Evolutionary conservation across 2,329 filamentous ascomycete species (phyloP), one percentile per base, ranked within the genome.

Genomic region (Colletotrichum somersetense): DNA sequence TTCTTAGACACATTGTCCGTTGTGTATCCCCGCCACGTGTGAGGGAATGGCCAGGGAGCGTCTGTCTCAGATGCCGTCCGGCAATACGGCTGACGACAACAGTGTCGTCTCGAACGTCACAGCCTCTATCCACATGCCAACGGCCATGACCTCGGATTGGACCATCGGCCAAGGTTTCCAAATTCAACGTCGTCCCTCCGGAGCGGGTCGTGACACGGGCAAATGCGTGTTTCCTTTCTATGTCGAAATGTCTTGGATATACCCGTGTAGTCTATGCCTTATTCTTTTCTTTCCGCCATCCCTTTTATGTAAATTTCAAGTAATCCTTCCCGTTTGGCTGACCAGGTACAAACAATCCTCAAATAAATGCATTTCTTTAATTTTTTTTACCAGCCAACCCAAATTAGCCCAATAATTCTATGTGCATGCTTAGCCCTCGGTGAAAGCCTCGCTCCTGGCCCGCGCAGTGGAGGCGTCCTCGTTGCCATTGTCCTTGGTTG

Each of bases 361-460:
- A 63, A 61, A 30, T 30, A 30, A 3, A 61, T 67, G 50, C 62
- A 48, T 59, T 71, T 50, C 16, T 52, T 38, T 26, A 18, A 5
- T 23, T 50, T 46, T 40, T 46, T 30, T 30, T 30, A 1, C 30
- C 14, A 26, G 33, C n/a, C 67, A 52, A 48, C 68, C 64, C 44
- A 42, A 57, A n/a, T 30, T 61, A 42, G 12, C 26, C 38, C 62
- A 61, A 53, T 46, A 26, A 50, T 65, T 30, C 16, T 14, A 35
- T 63, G 12, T 58, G 61, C 12, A 30, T 18, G 26, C 16, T 76
- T 75, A 84, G 57, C 80, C 81, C 38, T 85, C 80, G 38, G 78
- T 79, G 70, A 85, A 85, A 23, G 82, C 83, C 76, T 85, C 83
- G 44, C 77, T 82, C 67, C 82, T 81, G 62, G 82, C 83, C 74